These are phyloP conservation scores for Halteria grandinella DNA, from an alignment of 73 alveolate genomes.

Conservation along the genomic window DNA sequence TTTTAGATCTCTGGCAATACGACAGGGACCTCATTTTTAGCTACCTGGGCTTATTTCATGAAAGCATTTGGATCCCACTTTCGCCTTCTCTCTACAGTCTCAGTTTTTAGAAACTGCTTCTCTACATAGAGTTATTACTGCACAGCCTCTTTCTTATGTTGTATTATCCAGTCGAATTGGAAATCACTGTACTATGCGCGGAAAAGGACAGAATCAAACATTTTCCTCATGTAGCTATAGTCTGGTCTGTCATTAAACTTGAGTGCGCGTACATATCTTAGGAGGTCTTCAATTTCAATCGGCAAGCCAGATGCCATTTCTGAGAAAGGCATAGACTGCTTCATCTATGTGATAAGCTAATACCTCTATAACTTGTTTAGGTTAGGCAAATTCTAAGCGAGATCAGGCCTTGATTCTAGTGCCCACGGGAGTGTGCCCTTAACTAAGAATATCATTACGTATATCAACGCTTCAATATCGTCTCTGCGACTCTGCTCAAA, in stretches of 20 bases:
- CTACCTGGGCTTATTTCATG: too few relatives aligned
- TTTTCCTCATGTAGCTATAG: conserved; percentile 60
- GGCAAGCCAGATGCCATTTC: background rate
- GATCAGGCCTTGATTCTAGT: background rate
- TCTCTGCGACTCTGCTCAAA: conserved; percentile 88
- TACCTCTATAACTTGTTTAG: background rate
- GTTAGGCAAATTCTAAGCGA: too few relatives aligned
- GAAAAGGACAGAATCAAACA: too few relatives aligned
- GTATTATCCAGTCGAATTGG: too few relatives aligned
- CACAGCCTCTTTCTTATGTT: too few relatives aligned
- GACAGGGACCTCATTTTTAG: too few relatives aligned
- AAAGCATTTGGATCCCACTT: too few relatives aligned
- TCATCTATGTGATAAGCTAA: background rate
- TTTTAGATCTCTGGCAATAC: too few relatives aligned
- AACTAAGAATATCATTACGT: conserved; percentile 77
- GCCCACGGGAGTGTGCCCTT: conserved; percentile 94
- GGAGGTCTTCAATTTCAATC: background rate
- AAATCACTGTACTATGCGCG: too few relatives aligned
- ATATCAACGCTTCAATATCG: conserved; percentile 84
- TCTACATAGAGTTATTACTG: too few relatives aligned
- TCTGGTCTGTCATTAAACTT: conserved; percentile 79
- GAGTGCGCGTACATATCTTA: background rate
- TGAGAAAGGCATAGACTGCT: background rate
- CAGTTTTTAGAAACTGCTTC: too few relatives aligned
- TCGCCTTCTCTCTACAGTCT: too few relatives aligned